Evolutionary conservation across 2,329 filamentous ascomycete genomes (phyloP).

Genomic region (Bipolaris gigantea): DNA sequence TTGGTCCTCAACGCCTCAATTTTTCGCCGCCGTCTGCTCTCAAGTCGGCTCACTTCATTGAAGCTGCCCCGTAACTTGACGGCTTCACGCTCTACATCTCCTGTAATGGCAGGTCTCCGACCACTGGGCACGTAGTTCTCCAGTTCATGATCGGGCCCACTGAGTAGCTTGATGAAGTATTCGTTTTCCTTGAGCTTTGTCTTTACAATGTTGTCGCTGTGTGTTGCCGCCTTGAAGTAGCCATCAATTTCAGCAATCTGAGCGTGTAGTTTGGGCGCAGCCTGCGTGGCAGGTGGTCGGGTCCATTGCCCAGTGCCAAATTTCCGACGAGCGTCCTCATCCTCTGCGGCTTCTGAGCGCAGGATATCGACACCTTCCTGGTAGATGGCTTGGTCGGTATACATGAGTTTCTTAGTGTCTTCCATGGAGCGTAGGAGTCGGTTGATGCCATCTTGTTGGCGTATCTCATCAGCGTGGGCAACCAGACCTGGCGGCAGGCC

Average conservation of each 20-base stretch:
- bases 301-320: slow-evolving; percentile 88
- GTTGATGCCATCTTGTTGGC: slow-evolving; percentile 83
- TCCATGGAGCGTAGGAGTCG: slow-evolving; percentile 77
- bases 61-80: slow-evolving; percentile 75
- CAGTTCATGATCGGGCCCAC: slow-evolving; percentile 76
- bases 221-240: slow-evolving; percentile 75
- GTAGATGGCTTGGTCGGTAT: slow-evolving; percentile 75
- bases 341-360: slow-evolving; percentile 79
- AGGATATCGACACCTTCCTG: slow-evolving; percentile 81
- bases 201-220: slow-evolving; percentile 70
- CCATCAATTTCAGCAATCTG: slow-evolving; percentile 79
- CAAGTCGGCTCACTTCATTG: slow-evolving; percentile 82
- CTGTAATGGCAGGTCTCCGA: slow-evolving; percentile 74
- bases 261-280: slow-evolving; percentile 72
- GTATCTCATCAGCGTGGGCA: slow-evolving; percentile 90
- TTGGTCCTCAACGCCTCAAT: slow-evolving; percentile 79
- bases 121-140: slow-evolving; percentile 90
- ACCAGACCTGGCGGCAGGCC: slow-evolving; percentile 82
- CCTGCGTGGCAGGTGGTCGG: slow-evolving; percentile 68
- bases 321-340: slow-evolving; percentile 71
- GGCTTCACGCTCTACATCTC: slow-evolving; percentile 77
- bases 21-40: slow-evolving; percentile 77
- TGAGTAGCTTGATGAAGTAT: slow-evolving; percentile 72
- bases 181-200: slow-evolving; percentile 79
- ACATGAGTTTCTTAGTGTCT: slow-evolving; percentile 87